phyloP scores from a whole-genome alignment of 441 rosid genomes.

The Populus hybrid region DNA sequence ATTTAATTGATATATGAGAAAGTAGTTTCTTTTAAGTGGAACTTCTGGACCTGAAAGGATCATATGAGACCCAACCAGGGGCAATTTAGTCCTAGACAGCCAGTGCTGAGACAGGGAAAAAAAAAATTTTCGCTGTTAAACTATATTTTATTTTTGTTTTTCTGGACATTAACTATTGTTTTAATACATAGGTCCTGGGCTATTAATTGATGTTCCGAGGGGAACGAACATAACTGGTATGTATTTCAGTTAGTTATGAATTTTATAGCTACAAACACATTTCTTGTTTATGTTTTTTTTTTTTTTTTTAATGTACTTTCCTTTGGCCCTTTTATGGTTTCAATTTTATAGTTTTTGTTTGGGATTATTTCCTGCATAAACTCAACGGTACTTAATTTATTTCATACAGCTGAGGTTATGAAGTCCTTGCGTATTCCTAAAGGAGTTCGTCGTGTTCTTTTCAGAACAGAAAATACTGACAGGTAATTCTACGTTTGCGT shows the following conservation, averaged over 20 bases:
- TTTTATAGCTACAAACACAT: background rate
- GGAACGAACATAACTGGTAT: conserved; percentile 58
- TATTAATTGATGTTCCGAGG: conserved; percentile 63
- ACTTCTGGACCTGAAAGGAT: too few species aligned
- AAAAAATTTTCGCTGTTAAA: too few species aligned
- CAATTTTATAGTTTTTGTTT: background rate
- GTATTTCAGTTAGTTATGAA: background rate
- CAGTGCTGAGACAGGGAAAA: too few species aligned
- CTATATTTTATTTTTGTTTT: background rate
- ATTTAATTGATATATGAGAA: too few species aligned
- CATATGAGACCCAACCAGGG: too few species aligned
- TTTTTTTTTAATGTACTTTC: background rate
- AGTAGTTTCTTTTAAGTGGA: too few species aligned
- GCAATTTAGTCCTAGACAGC: too few species aligned
- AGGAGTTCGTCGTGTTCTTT: conserved; percentile 53
- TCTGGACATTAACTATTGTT: background rate
- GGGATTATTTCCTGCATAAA: background rate
- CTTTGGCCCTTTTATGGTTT: background rate
- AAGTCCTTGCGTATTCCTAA: conserved; percentile 44
- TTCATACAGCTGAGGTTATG: conserved; percentile 45
- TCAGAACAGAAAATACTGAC: conserved; percentile 52
- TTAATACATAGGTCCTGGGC: conserved; percentile 41
- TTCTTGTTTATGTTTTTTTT: background rate
- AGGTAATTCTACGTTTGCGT: conserved; percentile 21
- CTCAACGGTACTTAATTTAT: background rate